Base-by-base conservation (phyloP, 2,329 filamentous ascomycete species). In the Phaeosphaeriaceae sp. region DNA sequence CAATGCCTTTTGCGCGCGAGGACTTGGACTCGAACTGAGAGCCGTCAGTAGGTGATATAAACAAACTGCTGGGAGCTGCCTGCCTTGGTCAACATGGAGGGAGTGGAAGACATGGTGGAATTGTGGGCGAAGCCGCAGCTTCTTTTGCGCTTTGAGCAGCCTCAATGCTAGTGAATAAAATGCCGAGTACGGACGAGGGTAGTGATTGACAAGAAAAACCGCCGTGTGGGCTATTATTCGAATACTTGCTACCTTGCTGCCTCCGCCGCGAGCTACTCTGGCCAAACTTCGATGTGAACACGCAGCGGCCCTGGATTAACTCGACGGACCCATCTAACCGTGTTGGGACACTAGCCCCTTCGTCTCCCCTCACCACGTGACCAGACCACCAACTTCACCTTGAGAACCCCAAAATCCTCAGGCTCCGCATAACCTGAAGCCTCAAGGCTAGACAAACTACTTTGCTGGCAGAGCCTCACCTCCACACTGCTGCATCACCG, bases 1-100 rank as follows among this genome's bases (percentile, higher is more conserved):
- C 84, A 67, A 87, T 85, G 70, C 84, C 84, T 69, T 87, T 87
- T 6, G 84, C 84, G 74, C 84, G 77, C 56, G 84, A 87, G 38
- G 84, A 87, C 73, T 87, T 87, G 52, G 83, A 86, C 70, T 87
- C 84, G 67, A 85, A 85, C 82, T 84, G 59, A 20, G 44, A 6
- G 40, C 16, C 9, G 44, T 73, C 41, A 71, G 61, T 48, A 46
- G 38, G 47, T 26, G 21, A 40, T 21, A 7, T 8, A 32, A 21
- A 52, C 39, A 48, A 47, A 44, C 42, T 48, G 43, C 36, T 23
- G 48, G 48, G 57, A 58, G 51, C 49, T 50, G 54, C 63, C 18
- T 75, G 74, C 79, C 74, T 81, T 81, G 65, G 78, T 81, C 71
- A 81, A 76, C 78, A 81, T 81, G 58, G 72, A 76, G 56, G 77